Base-by-base conservation (phyloP, 2,329 filamentous ascomycete genomes). In the Phyllosticta citriasiana region DNA sequence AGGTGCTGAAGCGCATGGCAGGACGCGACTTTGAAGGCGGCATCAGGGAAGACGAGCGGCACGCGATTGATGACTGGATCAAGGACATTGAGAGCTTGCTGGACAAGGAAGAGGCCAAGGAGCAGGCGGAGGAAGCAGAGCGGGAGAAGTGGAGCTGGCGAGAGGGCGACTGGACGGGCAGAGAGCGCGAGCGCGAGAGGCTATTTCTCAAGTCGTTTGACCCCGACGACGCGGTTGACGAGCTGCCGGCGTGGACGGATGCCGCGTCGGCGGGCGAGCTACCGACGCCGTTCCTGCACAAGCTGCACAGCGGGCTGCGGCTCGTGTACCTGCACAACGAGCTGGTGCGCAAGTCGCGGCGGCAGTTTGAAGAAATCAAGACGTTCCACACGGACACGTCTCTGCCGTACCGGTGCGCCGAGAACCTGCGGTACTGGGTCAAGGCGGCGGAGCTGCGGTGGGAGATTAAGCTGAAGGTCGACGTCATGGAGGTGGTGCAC, bases 371-470 rank as follows among this genome's bases (percentile, higher is more conserved):
- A 58, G 84, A 89, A 64, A 97, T 99, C 70, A 91, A 90, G 62
- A 83, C 83, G 9, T 97, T 88, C 73, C 94, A 97, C 73, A 87
- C 86, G n/a, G 91, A 99, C 73, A 93, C 94, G 9, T 87, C 85
- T 63, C 97, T 97, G 76, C 94, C 94, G 0, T 99, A 99, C 73
- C 88, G 94, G 56, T 87, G 87, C 64, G 91, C 92, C 2, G 94
- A 99, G 67, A 99, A 99, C 72, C 80, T 99, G 64, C 85, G 91
- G 51, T 99, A 88, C 79, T 99, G 94, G 93, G 84, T 89, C 75
- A 99, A 99, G 78, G 94, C 93, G 1, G 91, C 92, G 7, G 92
- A 99, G 76, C 80, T 97, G 62, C 85, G 94, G 60, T 99, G 93
- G 87, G 94, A 97, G 75, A 84, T 92, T 50, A 83, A 88, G 66